Percentiles rank a stretch among this genome's conserved stretches.
Conservation (phyloP, 2,329 filamentous ascomycete genomes). For the Alternaria ventricosa region DNA sequence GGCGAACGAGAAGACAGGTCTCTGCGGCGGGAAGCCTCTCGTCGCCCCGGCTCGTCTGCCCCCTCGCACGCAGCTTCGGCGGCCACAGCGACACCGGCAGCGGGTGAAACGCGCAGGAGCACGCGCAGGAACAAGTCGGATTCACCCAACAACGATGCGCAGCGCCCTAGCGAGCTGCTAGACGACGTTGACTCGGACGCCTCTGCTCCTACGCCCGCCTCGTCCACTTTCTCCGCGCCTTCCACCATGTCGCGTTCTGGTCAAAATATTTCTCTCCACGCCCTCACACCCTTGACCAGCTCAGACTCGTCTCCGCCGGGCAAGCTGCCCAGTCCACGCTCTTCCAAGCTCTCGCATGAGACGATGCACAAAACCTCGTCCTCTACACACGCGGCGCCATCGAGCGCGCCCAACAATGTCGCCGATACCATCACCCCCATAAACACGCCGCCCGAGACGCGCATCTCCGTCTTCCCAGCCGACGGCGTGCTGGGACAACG, state of each 20-base stretch:
- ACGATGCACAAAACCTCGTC: conserved; percentile 41
- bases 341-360: conserved; percentile 49
- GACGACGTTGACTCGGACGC: conserved; percentile 75
- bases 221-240: conserved; percentile 72
- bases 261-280: conserved; percentile 60
- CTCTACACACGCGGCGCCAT: conserved; percentile 41
- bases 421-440: conserved; percentile 54
- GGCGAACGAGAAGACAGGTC: conserved; percentile 26
- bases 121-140: conserved; percentile 24
- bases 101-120: conserved; percentile 19
- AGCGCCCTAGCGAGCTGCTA: conserved; percentile 65
- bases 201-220: conserved; percentile 63
- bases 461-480: conserved; percentile 58
- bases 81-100: conserved; percentile 20
- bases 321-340: conserved; percentile 63
- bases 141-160: conserved; percentile 41
- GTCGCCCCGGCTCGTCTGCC: conserved; percentile 33
- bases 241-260: conserved; percentile 62
- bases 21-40: conserved; percentile 33
- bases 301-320: conserved; percentile 68
- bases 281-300: conserved; percentile 70
- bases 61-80: conserved; percentile 17
- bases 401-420: conserved; percentile 51
- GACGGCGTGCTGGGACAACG: conserved; percentile 64
- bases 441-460: conserved; percentile 52